A percentile compares a stretch with the other conserved stretches of the same genome.
These are phyloP conservation scores for Tetrapyrgos nigripes DNA, from an alignment of 1,284 basidiomycete species.

Conservation along the genomic window DNA sequence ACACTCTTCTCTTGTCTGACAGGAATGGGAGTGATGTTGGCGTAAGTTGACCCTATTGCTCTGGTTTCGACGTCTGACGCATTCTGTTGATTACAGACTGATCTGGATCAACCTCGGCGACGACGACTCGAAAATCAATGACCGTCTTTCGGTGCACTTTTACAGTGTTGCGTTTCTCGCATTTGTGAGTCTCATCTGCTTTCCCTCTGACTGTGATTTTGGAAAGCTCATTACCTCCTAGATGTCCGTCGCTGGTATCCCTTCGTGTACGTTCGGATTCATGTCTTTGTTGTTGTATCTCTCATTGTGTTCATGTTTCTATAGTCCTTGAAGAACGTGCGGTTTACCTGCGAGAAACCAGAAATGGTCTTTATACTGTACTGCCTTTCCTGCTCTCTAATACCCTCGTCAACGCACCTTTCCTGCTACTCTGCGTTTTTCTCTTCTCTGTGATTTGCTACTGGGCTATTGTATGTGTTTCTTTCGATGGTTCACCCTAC, in stretches of 20 bases:
- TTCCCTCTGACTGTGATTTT: background rate
- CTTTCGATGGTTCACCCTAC: background rate
- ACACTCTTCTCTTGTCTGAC: background rate
- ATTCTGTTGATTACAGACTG: conserved; percentile 35
- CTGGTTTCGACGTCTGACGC: background rate
- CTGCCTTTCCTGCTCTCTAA: conserved; percentile 54
- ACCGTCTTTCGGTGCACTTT: conserved; percentile 52
- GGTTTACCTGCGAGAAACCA: conserved; percentile 56
- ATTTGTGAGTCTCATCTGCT: conserved; percentile 45
- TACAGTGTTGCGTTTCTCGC: conserved; percentile 66
- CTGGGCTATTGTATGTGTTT: conserved; percentile 44
- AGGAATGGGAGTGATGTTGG: conserved; percentile 62
- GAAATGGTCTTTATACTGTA: conserved; percentile 66
- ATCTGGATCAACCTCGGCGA: conserved; percentile 62
- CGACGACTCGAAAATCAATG: conserved; percentile 45
- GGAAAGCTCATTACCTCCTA: conserved; percentile 14
- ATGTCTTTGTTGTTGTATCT: background rate
- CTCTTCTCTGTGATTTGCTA: conserved; percentile 51
- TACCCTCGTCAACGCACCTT: conserved; percentile 65
- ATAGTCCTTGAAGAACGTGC: conserved; percentile 58
- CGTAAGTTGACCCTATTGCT: conserved; percentile 33
- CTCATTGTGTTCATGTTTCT: background rate
- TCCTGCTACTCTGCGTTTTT: conserved; percentile 59
- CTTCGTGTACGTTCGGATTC: conserved; percentile 42
- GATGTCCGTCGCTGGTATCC: conserved; percentile 58